Evolutionary conservation across 148 eudicot genomes (phyloP).

Genomic region (Cornus suecica): DNA sequence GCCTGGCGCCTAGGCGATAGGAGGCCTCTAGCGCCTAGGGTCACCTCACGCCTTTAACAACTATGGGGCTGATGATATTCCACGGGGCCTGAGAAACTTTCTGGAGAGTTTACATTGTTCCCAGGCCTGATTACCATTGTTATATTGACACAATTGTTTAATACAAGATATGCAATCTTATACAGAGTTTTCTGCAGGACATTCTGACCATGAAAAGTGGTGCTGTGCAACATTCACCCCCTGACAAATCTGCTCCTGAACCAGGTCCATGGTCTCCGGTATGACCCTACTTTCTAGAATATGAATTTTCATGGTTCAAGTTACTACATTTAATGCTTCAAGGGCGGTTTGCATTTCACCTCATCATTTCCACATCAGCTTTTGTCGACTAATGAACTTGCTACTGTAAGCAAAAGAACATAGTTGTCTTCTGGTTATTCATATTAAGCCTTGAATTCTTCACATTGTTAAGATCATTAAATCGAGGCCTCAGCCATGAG

Average conservation of each 20-base stretch:
- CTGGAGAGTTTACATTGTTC: background rate
- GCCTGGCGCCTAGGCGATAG: too few relatives aligned
- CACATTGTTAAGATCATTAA: background rate
- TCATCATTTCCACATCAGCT: background rate
- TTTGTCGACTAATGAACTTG: too few relatives aligned
- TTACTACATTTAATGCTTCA: background rate
- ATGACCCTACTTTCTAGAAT: constrained; percentile 25
- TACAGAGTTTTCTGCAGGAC: constrained; percentile 47
- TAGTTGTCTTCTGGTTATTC: background rate
- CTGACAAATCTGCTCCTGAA: constrained; percentile 66
- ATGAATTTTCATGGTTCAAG: background rate
- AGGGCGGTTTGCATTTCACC: background rate
- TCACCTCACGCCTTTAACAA: too few relatives aligned
- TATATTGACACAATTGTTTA: background rate
- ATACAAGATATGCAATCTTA: constrained; percentile 5
- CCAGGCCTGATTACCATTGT: background rate
- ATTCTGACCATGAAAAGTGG: constrained; percentile 78
- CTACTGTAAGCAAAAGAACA: too few relatives aligned
- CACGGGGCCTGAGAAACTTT: background rate
- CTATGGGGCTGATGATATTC: too few relatives aligned
- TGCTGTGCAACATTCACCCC: constrained; percentile 91
- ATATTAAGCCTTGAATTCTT: background rate
- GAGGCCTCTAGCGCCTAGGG: too few relatives aligned
- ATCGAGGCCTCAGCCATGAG: background rate
- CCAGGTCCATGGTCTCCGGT: constrained; percentile 99